Conservation (phyloP, 2,329 filamentous ascomycete genomes). For the Huntiella omanensis region DNA sequence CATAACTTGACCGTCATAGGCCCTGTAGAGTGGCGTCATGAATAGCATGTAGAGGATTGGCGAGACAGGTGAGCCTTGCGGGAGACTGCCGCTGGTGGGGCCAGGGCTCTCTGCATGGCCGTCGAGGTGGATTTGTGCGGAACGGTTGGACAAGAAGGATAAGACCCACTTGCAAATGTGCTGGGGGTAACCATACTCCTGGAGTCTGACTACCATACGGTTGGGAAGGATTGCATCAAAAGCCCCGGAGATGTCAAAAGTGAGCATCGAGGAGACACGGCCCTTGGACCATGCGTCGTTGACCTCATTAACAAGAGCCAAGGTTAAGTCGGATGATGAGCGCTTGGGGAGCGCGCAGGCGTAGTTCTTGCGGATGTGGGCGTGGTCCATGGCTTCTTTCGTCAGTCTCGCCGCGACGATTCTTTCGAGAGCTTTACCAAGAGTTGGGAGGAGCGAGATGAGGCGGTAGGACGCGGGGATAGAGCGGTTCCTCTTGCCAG, state of each 20-base stretch:
- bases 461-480: slow-evolving; percentile 13
- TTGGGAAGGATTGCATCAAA: neutral
- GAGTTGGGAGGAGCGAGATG: slow-evolving; percentile 15
- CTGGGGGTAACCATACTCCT: neutral
- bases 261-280: neutral
- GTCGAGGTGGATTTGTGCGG: too few relatives aligned
- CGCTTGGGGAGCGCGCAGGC: slow-evolving; percentile 14
- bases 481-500: slow-evolving; percentile 13
- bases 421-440: slow-evolving; percentile 16
- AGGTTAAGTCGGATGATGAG: slow-evolving; percentile 12
- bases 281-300: neutral
- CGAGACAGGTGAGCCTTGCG: neutral
- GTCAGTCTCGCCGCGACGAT: slow-evolving; percentile 14
- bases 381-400: slow-evolving; percentile 12
- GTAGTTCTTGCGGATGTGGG: slow-evolving; percentile 13
- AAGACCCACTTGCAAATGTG: too few relatives aligned
- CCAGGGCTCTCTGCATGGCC: too few relatives aligned
- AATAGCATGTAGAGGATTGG: neutral
- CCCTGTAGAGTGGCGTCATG: neutral
- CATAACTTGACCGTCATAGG: neutral
- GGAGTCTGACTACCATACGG: neutral
- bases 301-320: slow-evolving; percentile 9
- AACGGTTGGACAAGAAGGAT: too few relatives aligned
- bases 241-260: neutral
- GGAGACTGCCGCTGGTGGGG: neutral